These are phyloP conservation scores for Starmerella khaoyaiensis DNA, from an alignment of 805 yeast genomes.

Conservation along the genomic window DNA sequence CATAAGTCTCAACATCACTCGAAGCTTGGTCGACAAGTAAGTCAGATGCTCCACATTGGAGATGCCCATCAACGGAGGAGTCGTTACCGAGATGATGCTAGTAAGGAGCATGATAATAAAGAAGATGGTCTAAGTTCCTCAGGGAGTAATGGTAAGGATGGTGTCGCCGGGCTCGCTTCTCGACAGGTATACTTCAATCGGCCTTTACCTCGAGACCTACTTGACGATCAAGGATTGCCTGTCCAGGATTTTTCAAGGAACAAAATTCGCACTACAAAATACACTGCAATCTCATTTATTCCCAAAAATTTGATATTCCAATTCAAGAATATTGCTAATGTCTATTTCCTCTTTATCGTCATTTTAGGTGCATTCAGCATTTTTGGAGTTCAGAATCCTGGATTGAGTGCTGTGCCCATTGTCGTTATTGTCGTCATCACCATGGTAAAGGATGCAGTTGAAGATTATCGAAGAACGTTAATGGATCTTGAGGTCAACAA, in stretches of 20 bases:
- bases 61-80: conserved; percentile 4
- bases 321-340: conserved; percentile 80
- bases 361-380: conserved; percentile 67
- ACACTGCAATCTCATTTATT: conserved; percentile 77
- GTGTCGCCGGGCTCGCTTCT: too few species aligned
- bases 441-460: conserved; percentile 66
- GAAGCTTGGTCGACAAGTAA: conserved; percentile 15
- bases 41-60: conserved; percentile 15
- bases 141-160: too few species aligned
- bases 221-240: conserved; percentile 50
- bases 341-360: conserved; percentile 70
- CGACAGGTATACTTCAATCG: conserved; percentile 40
- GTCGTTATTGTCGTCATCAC: conserved; percentile 66
- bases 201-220: conserved; percentile 37
- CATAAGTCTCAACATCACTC: conserved; percentile 2
- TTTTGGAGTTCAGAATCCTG: conserved; percentile 65
- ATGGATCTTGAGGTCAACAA: conserved; percentile 62
- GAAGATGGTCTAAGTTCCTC: too few species aligned
- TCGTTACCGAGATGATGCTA: neutral
- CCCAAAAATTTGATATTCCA: conserved; percentile 77
- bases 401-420: conserved; percentile 66
- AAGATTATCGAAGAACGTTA: conserved; percentile 55
- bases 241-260: conserved; percentile 59
- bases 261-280: conserved; percentile 91
- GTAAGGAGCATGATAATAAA: neutral